Evolutionary conservation across 108 stramenopile genomes (phyloP).

Genomic region (Schizochytrium sp.): DNA sequence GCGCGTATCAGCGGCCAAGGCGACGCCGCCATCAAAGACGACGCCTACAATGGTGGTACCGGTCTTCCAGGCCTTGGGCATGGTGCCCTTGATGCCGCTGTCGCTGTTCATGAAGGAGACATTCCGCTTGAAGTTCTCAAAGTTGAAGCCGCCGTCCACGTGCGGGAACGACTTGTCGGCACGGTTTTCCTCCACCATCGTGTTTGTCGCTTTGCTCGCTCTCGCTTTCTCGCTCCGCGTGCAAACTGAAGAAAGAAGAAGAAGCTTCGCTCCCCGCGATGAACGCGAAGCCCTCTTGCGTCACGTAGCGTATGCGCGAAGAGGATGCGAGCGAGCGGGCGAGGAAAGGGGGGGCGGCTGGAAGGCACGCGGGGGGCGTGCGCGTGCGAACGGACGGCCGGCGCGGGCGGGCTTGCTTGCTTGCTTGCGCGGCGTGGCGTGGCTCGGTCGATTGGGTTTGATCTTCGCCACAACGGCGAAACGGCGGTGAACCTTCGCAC

Average conservation of each 20-base stretch:
- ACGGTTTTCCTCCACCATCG: conserved; percentile 25
- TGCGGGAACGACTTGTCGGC: conserved; percentile 17
- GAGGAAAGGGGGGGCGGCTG: too few relatives aligned
- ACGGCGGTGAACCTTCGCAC: too few relatives aligned
- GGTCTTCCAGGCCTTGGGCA: conserved; percentile 32
- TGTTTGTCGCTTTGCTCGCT: background rate
- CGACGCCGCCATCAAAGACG: conserved; percentile 50
- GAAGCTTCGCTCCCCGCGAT: background rate
- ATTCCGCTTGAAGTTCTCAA: conserved; percentile 68
- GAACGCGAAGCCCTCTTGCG: too few relatives aligned
- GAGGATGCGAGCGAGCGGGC: too few relatives aligned
- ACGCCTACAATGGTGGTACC: conserved; percentile 51
- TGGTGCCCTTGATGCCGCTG: background rate
- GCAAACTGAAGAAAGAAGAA: background rate
- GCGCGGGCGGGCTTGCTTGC: too few relatives aligned
- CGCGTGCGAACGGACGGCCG: too few relatives aligned
- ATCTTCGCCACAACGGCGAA: too few relatives aligned
- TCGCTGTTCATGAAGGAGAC: conserved; percentile 37
- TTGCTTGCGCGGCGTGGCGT: too few relatives aligned
- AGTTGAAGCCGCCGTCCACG: conserved; percentile 56
- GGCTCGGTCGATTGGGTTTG: too few relatives aligned
- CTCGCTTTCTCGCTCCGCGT: background rate
- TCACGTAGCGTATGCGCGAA: too few relatives aligned
- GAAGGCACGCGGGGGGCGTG: too few relatives aligned
- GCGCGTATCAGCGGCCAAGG: conserved; percentile 56